phyloP scores from a whole-genome alignment of 257 asterid genomes.

The Primulina tabacum region DNA sequence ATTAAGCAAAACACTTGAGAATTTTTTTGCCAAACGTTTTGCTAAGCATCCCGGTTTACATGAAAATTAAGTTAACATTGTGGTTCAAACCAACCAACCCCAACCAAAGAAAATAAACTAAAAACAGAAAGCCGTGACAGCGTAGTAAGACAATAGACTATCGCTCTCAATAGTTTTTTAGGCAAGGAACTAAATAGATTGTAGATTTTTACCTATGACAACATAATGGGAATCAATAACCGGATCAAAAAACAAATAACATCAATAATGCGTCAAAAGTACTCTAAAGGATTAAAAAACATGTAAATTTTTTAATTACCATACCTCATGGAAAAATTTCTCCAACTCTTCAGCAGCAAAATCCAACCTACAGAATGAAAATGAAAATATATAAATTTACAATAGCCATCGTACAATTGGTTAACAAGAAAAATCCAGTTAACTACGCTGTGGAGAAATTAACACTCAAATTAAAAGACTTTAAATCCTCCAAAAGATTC shows the following conservation, averaged over 20 bases:
- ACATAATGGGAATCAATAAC: constrained; percentile 3
- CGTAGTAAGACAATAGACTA: not conserved
- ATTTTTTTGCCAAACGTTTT: too few species aligned
- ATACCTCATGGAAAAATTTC: constrained; percentile 76
- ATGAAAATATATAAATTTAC: constrained; percentile 24
- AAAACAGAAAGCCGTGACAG: constrained; percentile 10
- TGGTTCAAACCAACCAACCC: not conserved
- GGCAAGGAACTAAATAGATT: constrained; percentile 5
- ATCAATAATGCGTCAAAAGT: constrained; percentile 6
- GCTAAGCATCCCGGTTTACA: too few species aligned
- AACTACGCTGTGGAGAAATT: constrained; percentile 10
- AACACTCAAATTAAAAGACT: constrained; percentile 9
- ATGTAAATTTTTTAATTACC: constrained; percentile 11
- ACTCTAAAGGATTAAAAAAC: constrained; percentile 19
- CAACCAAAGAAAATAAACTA: not conserved
- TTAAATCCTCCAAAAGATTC: not conserved
- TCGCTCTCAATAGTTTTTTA: not conserved
- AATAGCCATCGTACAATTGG: constrained; percentile 19
- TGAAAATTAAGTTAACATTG: not conserved
- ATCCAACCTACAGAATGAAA: constrained; percentile 63
- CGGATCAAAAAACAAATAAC: constrained; percentile 12
- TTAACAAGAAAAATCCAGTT: constrained; percentile 12
- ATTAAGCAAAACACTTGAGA: too few species aligned
- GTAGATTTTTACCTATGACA: constrained; percentile 5
- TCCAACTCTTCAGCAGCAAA: constrained; percentile 74